A percentile compares a stretch with the other conserved stretches of the same genome.
Conservation (phyloP, 2,329 filamentous ascomycete species). For the Chaetomium strumarium region DNA sequence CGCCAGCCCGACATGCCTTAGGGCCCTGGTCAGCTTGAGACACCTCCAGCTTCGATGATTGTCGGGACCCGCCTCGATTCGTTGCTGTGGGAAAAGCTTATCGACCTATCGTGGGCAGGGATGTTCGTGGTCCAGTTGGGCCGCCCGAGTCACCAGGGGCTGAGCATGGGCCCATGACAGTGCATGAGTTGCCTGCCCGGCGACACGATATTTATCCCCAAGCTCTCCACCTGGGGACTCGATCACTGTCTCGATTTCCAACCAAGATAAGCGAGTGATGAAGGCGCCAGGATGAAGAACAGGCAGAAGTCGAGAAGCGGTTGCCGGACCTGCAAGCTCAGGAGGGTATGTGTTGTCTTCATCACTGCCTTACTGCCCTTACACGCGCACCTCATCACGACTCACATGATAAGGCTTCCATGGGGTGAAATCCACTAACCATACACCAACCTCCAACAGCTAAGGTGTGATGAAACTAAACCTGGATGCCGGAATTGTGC, state of each 20-base stretch:
- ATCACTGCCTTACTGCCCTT: not conserved
- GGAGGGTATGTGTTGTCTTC: conserved; percentile 20
- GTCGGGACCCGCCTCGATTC: conserved; percentile 18
- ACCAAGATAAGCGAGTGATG: conserved; percentile 1
- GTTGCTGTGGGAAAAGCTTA: conserved; percentile 7
- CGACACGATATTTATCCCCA: conserved; percentile 7
- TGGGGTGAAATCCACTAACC: conserved; percentile 6
- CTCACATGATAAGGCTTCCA: not conserved
- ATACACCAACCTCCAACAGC: conserved; percentile 14
- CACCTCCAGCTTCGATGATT: conserved; percentile 7
- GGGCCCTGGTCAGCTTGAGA: not conserved
- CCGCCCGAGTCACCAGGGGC: no score
- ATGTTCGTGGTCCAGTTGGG: no score
- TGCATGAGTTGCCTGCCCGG: no score
- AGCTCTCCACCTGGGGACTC: not conserved
- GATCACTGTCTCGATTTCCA: not conserved
- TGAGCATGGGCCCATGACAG: no score
- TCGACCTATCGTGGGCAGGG: conserved; percentile 11
- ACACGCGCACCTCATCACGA: not conserved
- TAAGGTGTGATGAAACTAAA: conserved; percentile 27
- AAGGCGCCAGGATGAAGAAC: conserved; percentile 23
- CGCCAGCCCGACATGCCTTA: conserved; percentile 1
- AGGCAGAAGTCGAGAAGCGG: conserved; percentile 27
- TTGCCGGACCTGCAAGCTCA: conserved; percentile 26
- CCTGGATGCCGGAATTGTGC: conserved; percentile 25